phyloP scores from a whole-genome alignment of 2,329 filamentous ascomycete species.

The Nakataea oryzae region DNA sequence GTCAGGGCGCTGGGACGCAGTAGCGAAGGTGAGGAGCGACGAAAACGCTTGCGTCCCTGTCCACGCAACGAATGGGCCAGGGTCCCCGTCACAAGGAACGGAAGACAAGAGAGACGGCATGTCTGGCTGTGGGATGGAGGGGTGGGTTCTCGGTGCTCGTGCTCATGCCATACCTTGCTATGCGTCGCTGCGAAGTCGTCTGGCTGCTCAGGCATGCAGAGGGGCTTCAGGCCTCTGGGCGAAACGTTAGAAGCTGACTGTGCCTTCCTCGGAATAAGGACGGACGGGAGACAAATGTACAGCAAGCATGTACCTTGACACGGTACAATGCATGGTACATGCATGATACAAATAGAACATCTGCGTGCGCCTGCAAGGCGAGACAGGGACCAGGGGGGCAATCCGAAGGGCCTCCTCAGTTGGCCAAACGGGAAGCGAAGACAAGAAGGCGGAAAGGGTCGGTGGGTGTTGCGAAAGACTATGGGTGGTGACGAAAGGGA shows the following conservation, averaged over 20 bases:
- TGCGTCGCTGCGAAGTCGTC: not conserved
- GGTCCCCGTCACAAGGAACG: not conserved
- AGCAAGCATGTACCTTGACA: not conserved
- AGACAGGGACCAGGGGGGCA: constrained; percentile 7
- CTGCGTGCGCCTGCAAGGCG: constrained; percentile 7
- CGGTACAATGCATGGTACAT: constrained; percentile 8
- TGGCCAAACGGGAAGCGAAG: not conserved
- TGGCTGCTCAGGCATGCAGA: not conserved
- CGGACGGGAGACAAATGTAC: not conserved
- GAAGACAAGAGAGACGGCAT: not conserved
- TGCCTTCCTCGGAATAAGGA: not conserved
- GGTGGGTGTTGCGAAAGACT: not conserved
- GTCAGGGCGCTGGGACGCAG: not conserved
- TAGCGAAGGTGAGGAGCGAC: too few species aligned
- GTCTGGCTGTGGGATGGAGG: too few species aligned
- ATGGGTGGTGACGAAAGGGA: not conserved
- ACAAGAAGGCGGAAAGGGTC: not conserved
- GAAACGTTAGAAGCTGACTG: not conserved
- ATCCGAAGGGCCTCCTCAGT: constrained; percentile 1
- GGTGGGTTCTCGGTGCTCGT: not conserved
- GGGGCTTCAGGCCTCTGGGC: not conserved
- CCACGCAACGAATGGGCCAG: not conserved
- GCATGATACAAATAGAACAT: constrained; percentile 11
- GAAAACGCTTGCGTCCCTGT: not conserved
- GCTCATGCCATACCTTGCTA: not conserved